phyloP scores from a whole-genome alignment of 1,284 basidiomycete genomes.

The Neonothopanus nambi region DNA sequence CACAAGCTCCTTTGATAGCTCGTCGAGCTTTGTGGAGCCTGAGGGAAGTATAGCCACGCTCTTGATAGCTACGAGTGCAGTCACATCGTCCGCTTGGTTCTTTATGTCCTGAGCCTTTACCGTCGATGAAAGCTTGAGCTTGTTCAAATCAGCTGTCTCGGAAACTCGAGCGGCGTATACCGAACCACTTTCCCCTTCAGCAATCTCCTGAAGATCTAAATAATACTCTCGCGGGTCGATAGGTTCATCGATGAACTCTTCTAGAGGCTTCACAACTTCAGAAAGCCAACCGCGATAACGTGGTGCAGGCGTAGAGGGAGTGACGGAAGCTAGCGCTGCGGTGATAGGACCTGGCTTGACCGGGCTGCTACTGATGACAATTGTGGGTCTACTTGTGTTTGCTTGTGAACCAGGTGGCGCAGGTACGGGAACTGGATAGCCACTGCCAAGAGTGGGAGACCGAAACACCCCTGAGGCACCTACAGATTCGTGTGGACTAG shows the following conservation, averaged over 20 bases:
- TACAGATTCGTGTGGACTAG: no score
- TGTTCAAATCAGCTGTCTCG: slow-evolving; percentile 31
- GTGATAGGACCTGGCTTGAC: slow-evolving; percentile 8
- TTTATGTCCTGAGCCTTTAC: slow-evolving; percentile 37
- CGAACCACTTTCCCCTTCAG: slow-evolving; percentile 76
- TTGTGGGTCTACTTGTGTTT: slow-evolving; percentile 28
- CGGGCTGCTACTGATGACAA: slow-evolving; percentile 31
- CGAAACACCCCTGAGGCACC: neutral
- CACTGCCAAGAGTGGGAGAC: slow-evolving; percentile 3
- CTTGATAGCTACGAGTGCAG: slow-evolving; percentile 70
- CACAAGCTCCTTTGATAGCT: slow-evolving; percentile 58
- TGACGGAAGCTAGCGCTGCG: slow-evolving; percentile 5
- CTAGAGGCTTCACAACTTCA: slow-evolving; percentile 59
- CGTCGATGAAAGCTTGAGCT: slow-evolving; percentile 37
- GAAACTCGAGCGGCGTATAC: slow-evolving; percentile 63
- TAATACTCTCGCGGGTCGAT: slow-evolving; percentile 63
- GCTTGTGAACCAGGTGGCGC: neutral
- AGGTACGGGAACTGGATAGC: neutral
- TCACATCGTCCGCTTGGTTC: slow-evolving; percentile 29
- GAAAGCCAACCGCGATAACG: slow-evolving; percentile 57
- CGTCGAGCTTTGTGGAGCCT: slow-evolving; percentile 60
- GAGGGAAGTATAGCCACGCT: slow-evolving; percentile 59
- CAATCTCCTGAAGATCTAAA: slow-evolving; percentile 68
- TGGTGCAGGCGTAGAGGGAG: slow-evolving; percentile 27
- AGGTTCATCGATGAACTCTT: slow-evolving; percentile 61